Evolutionary conservation across 768 basidiomycete genomes (phyloP).

Genomic region (Leccinum disarticulatum): DNA sequence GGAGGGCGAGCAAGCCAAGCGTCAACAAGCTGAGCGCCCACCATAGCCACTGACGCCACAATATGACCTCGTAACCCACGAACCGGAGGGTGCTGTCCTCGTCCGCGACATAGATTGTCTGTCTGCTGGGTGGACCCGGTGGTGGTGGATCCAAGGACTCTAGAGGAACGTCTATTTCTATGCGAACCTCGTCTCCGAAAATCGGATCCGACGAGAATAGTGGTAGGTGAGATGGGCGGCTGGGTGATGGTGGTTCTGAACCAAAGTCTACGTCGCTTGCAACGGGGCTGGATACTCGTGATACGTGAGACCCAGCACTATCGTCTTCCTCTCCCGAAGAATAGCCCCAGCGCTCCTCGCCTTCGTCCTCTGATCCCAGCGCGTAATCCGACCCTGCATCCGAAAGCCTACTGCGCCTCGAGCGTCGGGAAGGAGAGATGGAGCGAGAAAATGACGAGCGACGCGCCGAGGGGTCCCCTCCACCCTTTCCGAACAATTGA

Average conservation of each 20-base stretch:
- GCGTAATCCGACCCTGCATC: conserved; percentile 47
- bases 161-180: conserved; percentile 73
- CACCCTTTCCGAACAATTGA: conserved; percentile 59
- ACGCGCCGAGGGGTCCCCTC: conserved; percentile 42
- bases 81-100: conserved; percentile 90
- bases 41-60: conserved; percentile 70
- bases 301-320: conserved; percentile 31
- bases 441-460: conserved; percentile 59
- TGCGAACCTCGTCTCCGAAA: conserved; percentile 80
- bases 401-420: conserved; percentile 51
- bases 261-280: conserved; percentile 61
- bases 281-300: conserved; percentile 26
- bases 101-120: conserved; percentile 82
- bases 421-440: conserved; percentile 47
- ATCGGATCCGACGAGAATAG: conserved; percentile 72
- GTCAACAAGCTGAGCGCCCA: conserved; percentile 61
- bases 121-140: conserved; percentile 79
- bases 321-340: conserved; percentile 82
- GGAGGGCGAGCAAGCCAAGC: conserved; percentile 69
- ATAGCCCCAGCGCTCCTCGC: conserved; percentile 87
- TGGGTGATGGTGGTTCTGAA: conserved; percentile 70
- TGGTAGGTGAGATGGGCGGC: conserved; percentile 48
- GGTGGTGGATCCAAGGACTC: conserved; percentile 69
- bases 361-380: conserved; percentile 52
- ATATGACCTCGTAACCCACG: conserved; percentile 74